Conservation (phyloP, 2,329 filamentous ascomycete genomes). For the Penicillium sp. region DNA sequence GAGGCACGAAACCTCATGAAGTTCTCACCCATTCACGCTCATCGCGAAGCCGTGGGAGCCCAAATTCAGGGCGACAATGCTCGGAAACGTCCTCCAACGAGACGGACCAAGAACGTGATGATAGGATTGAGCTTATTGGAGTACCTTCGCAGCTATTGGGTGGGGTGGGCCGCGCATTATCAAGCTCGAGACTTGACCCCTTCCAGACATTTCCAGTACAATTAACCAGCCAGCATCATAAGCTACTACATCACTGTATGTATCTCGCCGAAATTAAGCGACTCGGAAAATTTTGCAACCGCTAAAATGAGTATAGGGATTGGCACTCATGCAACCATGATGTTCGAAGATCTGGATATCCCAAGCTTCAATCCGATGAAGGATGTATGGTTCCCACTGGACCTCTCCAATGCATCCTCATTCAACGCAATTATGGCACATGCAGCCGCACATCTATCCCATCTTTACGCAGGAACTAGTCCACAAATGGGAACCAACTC, state of each 20-base stretch:
- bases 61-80: not conserved
- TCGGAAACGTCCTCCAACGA: conserved; percentile 4
- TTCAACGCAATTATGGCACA: conserved; percentile 53
- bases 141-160: conserved; percentile 27
- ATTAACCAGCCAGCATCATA: conserved; percentile 44
- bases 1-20: not conserved
- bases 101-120: not conserved
- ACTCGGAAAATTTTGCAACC: not conserved
- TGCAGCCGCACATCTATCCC: conserved; percentile 47
- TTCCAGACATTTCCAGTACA: conserved; percentile 46
- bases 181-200: conserved; percentile 39
- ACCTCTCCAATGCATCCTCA: conserved; percentile 50
- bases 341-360: conserved; percentile 38
- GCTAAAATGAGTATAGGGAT: conserved; percentile 34
- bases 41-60: not conserved
- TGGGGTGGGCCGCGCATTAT: conserved; percentile 41
- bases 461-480: conserved; percentile 38
- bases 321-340: conserved; percentile 40
- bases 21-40: not conserved
- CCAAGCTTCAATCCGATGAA: conserved; percentile 47
- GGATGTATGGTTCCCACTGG: conserved; percentile 50
- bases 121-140: conserved; percentile 5
- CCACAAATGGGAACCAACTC: conserved; percentile 33
- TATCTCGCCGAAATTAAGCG: not conserved
- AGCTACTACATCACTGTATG: conserved; percentile 47